Evolutionary conservation across 225 moss, liverwort and hornwort species (phyloP), one percentile per base, ranked within the genome.

Genomic region (Neckera pumila): DNA sequence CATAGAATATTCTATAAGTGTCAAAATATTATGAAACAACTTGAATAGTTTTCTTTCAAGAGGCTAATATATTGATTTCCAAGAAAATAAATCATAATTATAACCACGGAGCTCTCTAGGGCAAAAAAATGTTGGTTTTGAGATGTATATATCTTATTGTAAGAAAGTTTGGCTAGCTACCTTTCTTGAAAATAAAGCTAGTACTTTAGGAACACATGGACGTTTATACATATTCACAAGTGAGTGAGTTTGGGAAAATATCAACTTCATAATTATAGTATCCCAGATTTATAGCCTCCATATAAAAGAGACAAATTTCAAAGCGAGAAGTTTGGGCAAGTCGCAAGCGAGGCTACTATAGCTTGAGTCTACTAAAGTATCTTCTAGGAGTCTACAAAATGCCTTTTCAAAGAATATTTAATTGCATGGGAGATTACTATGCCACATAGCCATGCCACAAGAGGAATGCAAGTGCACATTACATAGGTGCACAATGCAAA

Each of bases 101-200:
- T 40, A 8, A 70, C 25, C 40, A 40, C 2, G 14, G 0, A 25
- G 3, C 23, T 70, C 14, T 70, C 4, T 8, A 14, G 14, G 22
- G 14, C 13, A 4, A 38, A 23, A 69, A n/a, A n/a, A n/a, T n/a
- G n/a, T n/a, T n/a, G n/a, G 2, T 1, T 14, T 25, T 42, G 9
- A 25, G 8, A 9, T 27, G 16, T 5, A 27, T 9, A 16, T 69
- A 23, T 40, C 14, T 13, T 40, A 69, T 8, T 12, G 8, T 42
- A 5, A 42, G 26, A 71, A 71, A 42, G 2, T 3, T 71, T 42
- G 15, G 21, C 0, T 40, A 25, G 8, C 14, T 42, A 71, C 3
- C 27, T 26, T 40, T 2, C 1, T 27, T 1, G 15, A 71, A 26
- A 71, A 26, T 3, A 0, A 0, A 26, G 9, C 1, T 0, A 71